Percentiles rank a stretch among this genome's conserved stretches.
Evolutionary conservation across 2,329 filamentous ascomycete species (phyloP).

Genomic region (Epichloe typhina): DNA sequence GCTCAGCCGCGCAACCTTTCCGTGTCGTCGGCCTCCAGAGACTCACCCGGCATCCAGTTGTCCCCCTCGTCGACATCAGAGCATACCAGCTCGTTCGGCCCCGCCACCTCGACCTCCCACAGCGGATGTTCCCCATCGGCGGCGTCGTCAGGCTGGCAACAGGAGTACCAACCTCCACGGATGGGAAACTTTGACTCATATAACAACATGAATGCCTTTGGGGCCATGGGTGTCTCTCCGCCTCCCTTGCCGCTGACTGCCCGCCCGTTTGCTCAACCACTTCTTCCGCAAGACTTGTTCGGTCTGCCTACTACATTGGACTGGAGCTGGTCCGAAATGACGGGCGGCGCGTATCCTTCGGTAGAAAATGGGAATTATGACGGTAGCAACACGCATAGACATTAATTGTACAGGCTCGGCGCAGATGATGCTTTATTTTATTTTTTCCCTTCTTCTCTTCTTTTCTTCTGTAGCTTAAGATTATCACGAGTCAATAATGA

Average conservation of each 20-base stretch:
- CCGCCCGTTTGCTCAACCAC: conserved; percentile 61
- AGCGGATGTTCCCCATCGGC: conserved; percentile 32
- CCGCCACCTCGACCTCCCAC: conserved; percentile 11
- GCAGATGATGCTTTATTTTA: not conserved
- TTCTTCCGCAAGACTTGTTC: conserved; percentile 88
- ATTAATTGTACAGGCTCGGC: not conserved
- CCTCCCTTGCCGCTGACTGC: conserved; percentile 8
- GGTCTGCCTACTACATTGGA: conserved; percentile 93
- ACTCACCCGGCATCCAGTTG: conserved; percentile 11
- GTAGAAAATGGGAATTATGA: conserved; percentile 49
- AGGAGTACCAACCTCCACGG: conserved; percentile 28
- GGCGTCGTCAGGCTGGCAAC: conserved; percentile 32
- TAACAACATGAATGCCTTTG: conserved; percentile 32
- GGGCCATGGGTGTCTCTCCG: conserved; percentile 15
- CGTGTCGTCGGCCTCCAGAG: conserved; percentile 1
- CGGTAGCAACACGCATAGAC: conserved; percentile 3
- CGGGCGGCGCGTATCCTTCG: conserved; percentile 48
- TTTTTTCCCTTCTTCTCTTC: not conserved
- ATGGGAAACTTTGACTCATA: conserved; percentile 30
- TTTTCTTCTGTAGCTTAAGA: not conserved
- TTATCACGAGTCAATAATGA: not conserved
- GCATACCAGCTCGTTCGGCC: conserved; percentile 12
- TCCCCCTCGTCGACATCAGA: conserved; percentile 16
- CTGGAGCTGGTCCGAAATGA: conserved; percentile 67
- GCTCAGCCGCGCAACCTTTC: conserved; percentile 3